Percentiles rank a stretch among this genome's conserved stretches.
Conservation (phyloP, 129 eudicot genomes). For the Helianthus tuberosus region DNA sequence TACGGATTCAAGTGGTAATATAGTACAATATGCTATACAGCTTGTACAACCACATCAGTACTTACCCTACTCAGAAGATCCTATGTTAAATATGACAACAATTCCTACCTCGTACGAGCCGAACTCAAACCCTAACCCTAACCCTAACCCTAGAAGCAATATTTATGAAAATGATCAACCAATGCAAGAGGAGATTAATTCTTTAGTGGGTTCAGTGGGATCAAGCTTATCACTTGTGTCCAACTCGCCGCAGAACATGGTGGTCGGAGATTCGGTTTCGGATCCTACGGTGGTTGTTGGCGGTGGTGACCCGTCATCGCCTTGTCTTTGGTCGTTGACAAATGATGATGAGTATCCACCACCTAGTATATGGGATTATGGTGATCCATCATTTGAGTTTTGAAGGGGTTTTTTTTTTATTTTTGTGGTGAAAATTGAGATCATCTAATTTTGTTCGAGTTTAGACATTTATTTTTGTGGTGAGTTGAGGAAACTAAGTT, state of each 20-base stretch:
- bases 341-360: slow-evolving; percentile 59
- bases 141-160: slow-evolving; percentile 27
- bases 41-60: slow-evolving; percentile 34
- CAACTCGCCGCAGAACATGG: slow-evolving; percentile 20
- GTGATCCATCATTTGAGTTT: slow-evolving; percentile 68
- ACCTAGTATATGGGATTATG: slow-evolving; percentile 67
- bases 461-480: no score
- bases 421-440: no score
- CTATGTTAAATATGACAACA: slow-evolving; percentile 29
- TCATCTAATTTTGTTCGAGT: no score
- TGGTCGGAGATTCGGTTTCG: slow-evolving; percentile 38
- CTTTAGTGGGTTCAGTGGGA: slow-evolving; percentile 49
- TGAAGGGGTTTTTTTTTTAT: slow-evolving; percentile 8
- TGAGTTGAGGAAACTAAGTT: no score
- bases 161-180: not conserved
- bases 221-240: slow-evolving; percentile 40
- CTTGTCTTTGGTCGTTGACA: slow-evolving; percentile 44
- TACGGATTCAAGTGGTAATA: slow-evolving; percentile 24
- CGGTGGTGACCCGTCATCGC: slow-evolving; percentile 36
- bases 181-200: slow-evolving; percentile 39
- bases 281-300: slow-evolving; percentile 42
- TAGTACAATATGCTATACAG: slow-evolving; percentile 36
- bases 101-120: slow-evolving; percentile 38
- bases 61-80: slow-evolving; percentile 20
- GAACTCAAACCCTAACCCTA: slow-evolving; percentile 33